A percentile compares a stretch with the other conserved stretches of the same genome.
Evolutionary conservation across 352 stramenopile genomes (phyloP).

Genomic region (Phytopythium kandeliae): DNA sequence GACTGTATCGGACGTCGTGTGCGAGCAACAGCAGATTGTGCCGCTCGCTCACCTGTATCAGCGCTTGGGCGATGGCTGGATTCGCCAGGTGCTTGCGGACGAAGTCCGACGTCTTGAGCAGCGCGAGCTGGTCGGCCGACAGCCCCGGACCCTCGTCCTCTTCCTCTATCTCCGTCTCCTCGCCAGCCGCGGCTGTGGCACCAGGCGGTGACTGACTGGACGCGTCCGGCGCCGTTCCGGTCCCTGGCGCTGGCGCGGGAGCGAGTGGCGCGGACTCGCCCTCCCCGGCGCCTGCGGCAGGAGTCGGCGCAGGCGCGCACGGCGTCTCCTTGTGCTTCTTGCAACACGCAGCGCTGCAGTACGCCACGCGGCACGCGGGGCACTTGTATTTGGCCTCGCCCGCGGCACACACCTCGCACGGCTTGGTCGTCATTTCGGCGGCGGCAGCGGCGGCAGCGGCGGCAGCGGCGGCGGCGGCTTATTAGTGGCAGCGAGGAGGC

Average conservation of each 20-base stretch:
- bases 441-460: too few species aligned
- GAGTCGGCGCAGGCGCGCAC: conserved; percentile 21
- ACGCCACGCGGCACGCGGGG: conserved; percentile 54
- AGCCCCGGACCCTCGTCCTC: conserved; percentile 42
- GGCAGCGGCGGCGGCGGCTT: too few species aligned
- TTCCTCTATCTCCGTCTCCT: conserved; percentile 17
- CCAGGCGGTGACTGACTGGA: conserved; percentile 1
- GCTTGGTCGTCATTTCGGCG: conserved; percentile 27
- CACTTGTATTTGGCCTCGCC: conserved; percentile 82
- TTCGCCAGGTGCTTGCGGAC: conserved; percentile 43
- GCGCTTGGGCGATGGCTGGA: conserved; percentile 34
- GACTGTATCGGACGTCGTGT: too few species aligned
- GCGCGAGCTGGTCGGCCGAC: conserved; percentile 40
- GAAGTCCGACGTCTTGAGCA: conserved; percentile 22
- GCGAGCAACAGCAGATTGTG: too few species aligned
- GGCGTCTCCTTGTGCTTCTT: conserved; percentile 74
- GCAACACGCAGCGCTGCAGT: conserved; percentile 76
- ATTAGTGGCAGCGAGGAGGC: too few species aligned
- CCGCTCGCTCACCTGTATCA: conserved; percentile 41
- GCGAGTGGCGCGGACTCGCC: conserved; percentile 7
- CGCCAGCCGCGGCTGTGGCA: not conserved
- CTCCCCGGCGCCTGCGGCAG: conserved; percentile 1
- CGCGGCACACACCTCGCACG: conserved; percentile 48
- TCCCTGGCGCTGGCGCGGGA: conserved; percentile 3
- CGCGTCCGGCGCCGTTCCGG: not conserved